Conservation (phyloP, 768 basidiomycete species). For the Exidia glandulosa region DNA sequence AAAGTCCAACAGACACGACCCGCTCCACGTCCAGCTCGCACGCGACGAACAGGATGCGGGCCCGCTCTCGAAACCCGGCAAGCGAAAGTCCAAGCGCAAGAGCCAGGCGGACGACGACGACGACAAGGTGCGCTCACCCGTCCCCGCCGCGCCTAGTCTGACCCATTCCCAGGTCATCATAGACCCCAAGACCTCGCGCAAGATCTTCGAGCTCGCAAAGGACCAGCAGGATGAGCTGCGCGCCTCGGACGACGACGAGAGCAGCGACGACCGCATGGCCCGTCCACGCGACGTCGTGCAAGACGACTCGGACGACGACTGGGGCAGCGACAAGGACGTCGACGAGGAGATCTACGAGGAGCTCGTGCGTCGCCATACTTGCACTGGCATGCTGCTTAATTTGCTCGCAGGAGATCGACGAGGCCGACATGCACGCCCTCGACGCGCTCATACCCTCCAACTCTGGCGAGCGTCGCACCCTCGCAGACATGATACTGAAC, state of each 20-base stretch:
- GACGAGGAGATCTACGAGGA: constrained; percentile 31
- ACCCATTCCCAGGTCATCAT: constrained; percentile 42
- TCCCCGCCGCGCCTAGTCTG: neutral
- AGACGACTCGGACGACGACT: constrained; percentile 27
- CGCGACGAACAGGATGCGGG: constrained; percentile 77
- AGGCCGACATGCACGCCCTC: constrained; percentile 75
- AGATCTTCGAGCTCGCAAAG: constrained; percentile 84
- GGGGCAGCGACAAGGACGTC: constrained; percentile 29
- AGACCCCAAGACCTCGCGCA: constrained; percentile 71
- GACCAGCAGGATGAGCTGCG: constrained; percentile 83
- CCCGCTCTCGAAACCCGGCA: constrained; percentile 62
- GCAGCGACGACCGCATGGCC: constrained; percentile 4
- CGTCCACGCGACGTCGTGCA: constrained; percentile 9
- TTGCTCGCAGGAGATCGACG: constrained; percentile 67
- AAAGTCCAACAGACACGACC: constrained; percentile 63
- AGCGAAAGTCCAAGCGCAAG: constrained; percentile 37
- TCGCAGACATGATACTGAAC: constrained; percentile 94
- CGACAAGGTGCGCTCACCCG: constrained; percentile 18
- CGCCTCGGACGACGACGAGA: constrained; percentile 41
- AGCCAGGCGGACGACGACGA: constrained; percentile 42
- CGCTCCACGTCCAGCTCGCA: constrained; percentile 72
- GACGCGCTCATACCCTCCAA: constrained; percentile 72
- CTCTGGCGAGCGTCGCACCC: constrained; percentile 64
- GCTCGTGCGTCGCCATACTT: constrained; percentile 19
- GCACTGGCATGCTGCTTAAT: neutral